Base-by-base conservation (phyloP, 1,284 basidiomycete species). In the Omphalotus olearius region DNA sequence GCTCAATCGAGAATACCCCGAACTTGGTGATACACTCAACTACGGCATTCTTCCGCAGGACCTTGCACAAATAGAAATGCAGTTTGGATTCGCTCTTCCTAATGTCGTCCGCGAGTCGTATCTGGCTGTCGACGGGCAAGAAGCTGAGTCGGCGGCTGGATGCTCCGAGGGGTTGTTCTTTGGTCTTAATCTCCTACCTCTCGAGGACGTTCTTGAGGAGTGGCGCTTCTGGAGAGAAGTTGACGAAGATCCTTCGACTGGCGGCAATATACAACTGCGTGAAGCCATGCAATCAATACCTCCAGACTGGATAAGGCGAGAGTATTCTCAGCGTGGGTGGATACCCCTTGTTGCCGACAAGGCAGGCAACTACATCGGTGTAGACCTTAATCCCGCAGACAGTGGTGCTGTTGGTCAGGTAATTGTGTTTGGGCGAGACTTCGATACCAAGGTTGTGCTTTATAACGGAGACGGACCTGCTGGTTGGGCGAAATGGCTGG, bases 341-440 rank as follows among this genome's bases (percentile, higher is more conserved):
- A 82, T 99, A 60, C 96, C 96, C 11, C 85, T 99, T 56, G 80
- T 98, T 52, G 87, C 87, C 38, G 96, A 99, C 71, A 90, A 91
- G 59, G 85, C 85, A 16, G 97, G 96, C 23, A 99, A 99, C 71
- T 99, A 99, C 66, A 82, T 98, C 56, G 96, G 96, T 48, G 80
- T 99, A 45, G 96, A 99, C 68, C 79, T 99, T 55, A 93, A 88
- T 67, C 96, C 96, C 4, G 91, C 72, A 17, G 81, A 85, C 56
- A 68, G 70, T 38, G 96, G 94, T 44, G 68, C 81, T 1, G 75
- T 82, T 46, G 97, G 96, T 3, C 96, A 99, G 67, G 94, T 98
- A 47, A 98, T 99, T 57, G 85, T 98, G 45, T 99, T 98, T 68
- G 96, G 96, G 11, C 82, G 96, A 48, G 96, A 99, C 66, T 98